Percentiles rank a stretch among this genome's conserved stretches.
Conservation (phyloP, 495 filamentous ascomycete species). For the Xylaria grammica region DNA sequence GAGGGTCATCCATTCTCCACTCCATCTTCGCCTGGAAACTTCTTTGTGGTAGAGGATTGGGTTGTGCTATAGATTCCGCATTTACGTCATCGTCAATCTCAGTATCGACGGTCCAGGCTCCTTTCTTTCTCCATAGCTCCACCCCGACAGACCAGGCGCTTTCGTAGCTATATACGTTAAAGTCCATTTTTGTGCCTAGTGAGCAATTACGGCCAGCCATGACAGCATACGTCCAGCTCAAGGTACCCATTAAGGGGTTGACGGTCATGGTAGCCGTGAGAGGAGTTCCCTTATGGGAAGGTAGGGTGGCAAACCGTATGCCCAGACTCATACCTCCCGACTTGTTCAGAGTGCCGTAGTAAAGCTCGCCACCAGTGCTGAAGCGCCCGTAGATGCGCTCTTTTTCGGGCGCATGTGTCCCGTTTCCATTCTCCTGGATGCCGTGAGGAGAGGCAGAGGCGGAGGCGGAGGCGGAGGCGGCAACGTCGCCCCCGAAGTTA, state of each 20-base stretch:
- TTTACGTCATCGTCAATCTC: conserved; percentile 38
- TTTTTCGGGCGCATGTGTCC: conserved; percentile 35
- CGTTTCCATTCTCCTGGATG: conserved; percentile 26
- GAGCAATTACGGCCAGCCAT: conserved; percentile 80
- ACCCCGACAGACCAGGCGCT: conserved; percentile 88
- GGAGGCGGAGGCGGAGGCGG: conserved; percentile 26
- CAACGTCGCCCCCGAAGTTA: conserved; percentile 88
- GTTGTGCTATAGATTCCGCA: conserved; percentile 17
- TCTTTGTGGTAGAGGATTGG: conserved; percentile 39
- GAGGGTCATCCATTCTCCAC: conserved; percentile 55
- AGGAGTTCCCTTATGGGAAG: conserved; percentile 81
- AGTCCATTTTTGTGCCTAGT: conserved; percentile 88
- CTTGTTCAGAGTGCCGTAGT: conserved; percentile 92
- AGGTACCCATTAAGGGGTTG: conserved; percentile 90
- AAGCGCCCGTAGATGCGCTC: conserved; percentile 68
- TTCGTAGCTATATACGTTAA: conserved; percentile 98
- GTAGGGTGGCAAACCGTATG: conserved; percentile 86
- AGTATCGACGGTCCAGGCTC: conserved; percentile 47
- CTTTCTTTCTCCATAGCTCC: conserved; percentile 78
- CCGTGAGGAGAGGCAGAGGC: conserved; percentile 14
- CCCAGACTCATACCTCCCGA: conserved; percentile 80
- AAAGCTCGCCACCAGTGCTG: conserved; percentile 87
- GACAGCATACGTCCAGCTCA: conserved; percentile 88
- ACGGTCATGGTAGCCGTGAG: conserved; percentile 91
- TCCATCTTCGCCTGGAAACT: conserved; percentile 62